Evolutionary conservation across 768 basidiomycete species (phyloP).

Genomic region (Cystofilobasidium capitatum): DNA sequence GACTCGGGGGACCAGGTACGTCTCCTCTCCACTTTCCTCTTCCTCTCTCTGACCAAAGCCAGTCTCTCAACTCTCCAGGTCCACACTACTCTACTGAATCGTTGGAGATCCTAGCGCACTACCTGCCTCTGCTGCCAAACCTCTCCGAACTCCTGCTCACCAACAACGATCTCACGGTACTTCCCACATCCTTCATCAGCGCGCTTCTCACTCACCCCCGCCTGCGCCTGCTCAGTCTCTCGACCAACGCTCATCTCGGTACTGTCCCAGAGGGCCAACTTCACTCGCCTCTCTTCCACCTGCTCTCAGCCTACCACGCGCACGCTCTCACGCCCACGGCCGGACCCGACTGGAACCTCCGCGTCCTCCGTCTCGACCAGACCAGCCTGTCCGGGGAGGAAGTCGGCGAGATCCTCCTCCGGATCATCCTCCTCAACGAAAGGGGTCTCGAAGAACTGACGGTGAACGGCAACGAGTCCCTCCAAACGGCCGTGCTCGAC

Average conservation of each 20-base stretch:
- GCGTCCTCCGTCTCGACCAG: slow-evolving; percentile 2
- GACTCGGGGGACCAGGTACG: slow-evolving; percentile 6
- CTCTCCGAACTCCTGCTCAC: slow-evolving; percentile 8
- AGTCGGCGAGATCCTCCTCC: neutral
- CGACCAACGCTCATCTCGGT: slow-evolving; percentile 7
- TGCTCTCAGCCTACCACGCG: slow-evolving; percentile 2
- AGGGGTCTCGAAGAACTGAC: slow-evolving; percentile 10
- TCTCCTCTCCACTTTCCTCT: neutral
- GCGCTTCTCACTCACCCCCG: slow-evolving; percentile 14
- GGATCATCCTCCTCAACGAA: neutral
- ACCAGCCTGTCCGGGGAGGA: neutral
- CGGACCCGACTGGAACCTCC: neutral
- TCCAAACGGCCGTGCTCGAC: neutral
- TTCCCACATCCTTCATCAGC: neutral
- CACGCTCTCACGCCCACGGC: neutral
- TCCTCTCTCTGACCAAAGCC: neutral
- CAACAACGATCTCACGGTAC: slow-evolving; percentile 14
- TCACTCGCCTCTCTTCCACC: neutral
- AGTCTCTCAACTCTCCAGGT: neutral
- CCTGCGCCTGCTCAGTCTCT: slow-evolving; percentile 12
- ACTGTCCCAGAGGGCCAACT: neutral
- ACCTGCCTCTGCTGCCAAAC: neutral
- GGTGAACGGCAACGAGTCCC: slow-evolving; percentile 11
- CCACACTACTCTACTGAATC: neutral
- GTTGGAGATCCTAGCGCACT: slow-evolving; percentile 3